Evolutionary conservation across 1,139 yeast genomes (phyloP), one percentile per base, ranked within the genome.

Genomic region (Saccharomycopsis phalli): DNA sequence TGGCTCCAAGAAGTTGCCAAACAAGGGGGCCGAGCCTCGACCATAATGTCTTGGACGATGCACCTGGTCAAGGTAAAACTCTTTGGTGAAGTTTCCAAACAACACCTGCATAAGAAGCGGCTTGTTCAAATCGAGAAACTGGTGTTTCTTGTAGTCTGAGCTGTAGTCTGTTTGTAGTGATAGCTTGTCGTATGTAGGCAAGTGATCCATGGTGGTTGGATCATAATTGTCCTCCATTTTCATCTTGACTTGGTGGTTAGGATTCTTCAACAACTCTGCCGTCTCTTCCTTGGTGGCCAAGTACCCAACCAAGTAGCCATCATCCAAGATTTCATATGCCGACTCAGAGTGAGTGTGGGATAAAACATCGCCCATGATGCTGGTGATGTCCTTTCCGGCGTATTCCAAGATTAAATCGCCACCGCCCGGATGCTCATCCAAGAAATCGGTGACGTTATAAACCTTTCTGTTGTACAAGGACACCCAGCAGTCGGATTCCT

Each of bases 41-140:
- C 86, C 86, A 54, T 79, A 81, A 61, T 91, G 98, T 57, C 98
- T 79, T 42, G 98, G 98, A 60, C 96, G 76, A 61, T 91, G 98
- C 34, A 91, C 93, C 62, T 91, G 97, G 58, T 87, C 95, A 56
- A 91, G 69, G 60, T 91, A 91, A 56, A 91, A 91, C 37, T 83
- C 94, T 59, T 84, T 88, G 34, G 81, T 56, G 66, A 86, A 91
- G 35, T 72, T 69, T 32, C 87, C 76, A 47, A 71, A 68, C 47
- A 84, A 62, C 39, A 91, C 83, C 64, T 91, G 98, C 61, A 73
- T 58, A 41, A 91, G 64, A 52, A 91, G 66, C 1, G 98, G 94
- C 58, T 75, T 77, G 53, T 70, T 76, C 55, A 91, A 73, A 58
- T 91, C 97, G 53, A 91, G 68, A 58, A 91, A 91, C 59, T 82